A percentile compares a stretch with the other conserved stretches of the same genome.
Conservation (phyloP, 495 filamentous ascomycete genomes). For the Ramalina peruviana region DNA sequence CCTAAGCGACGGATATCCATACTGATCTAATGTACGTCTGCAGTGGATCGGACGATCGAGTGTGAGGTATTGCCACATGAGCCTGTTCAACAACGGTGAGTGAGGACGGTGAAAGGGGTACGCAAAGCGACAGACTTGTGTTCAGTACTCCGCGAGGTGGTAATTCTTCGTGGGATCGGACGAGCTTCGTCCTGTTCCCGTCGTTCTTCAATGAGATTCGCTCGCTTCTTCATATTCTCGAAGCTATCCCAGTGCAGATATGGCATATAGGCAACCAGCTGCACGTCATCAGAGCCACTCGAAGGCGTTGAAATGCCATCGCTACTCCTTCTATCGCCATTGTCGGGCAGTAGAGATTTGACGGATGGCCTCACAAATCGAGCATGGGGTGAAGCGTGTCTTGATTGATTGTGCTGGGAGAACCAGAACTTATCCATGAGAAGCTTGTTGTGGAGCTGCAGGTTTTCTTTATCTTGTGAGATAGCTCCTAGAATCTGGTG, state of each 20-base stretch:
- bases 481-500: conserved; percentile 30
- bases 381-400: conserved; percentile 34
- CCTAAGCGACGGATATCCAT: conserved; percentile 46
- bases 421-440: conserved; percentile 34
- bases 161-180: conserved; percentile 41
- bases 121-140: conserved; percentile 19
- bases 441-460: conserved; percentile 35
- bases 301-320: conserved; percentile 18
- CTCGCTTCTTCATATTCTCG: conserved; percentile 41
- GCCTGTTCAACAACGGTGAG: conserved; percentile 1
- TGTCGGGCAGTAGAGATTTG: conserved; percentile 19
- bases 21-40: conserved; percentile 52
- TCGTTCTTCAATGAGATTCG: conserved; percentile 41
- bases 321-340: conserved; percentile 4
- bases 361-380: conserved; percentile 30
- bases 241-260: conserved; percentile 60
- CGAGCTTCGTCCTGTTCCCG: conserved; percentile 41
- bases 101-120: not conserved
- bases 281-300: conserved; percentile 21
- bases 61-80: conserved; percentile 53
- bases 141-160: conserved; percentile 38
- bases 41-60: conserved; percentile 50
- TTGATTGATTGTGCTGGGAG: conserved; percentile 29
- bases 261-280: conserved; percentile 28
- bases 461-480: conserved; percentile 23